These are phyloP conservation scores for Oenanthe sinensis DNA, from an alignment of 129 eudicot species.

Conservation along the genomic window DNA sequence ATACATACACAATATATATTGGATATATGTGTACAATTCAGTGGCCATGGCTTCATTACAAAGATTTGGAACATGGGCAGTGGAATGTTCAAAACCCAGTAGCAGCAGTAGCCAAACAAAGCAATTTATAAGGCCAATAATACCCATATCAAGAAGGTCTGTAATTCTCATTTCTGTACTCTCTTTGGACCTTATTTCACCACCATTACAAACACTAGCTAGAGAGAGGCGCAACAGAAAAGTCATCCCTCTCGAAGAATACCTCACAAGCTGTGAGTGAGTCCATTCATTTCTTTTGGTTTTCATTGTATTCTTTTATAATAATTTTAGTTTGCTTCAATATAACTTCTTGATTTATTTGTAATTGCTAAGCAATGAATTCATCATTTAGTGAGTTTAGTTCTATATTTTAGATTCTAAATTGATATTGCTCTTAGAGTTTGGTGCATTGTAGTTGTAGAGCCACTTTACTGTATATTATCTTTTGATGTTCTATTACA, in stretches of 20 bases:
- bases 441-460: not conserved
- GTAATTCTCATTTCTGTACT: conserved; percentile 42
- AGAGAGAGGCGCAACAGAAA: conserved; percentile 79
- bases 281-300: conserved; percentile 15
- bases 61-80: conserved; percentile 18
- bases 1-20: not conserved
- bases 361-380: not conserved
- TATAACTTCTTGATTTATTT: not conserved
- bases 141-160: conserved; percentile 70
- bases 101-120: conserved; percentile 14
- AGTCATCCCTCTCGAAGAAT: conserved; percentile 78
- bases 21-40: not conserved
- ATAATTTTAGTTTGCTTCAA: not conserved
- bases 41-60: conserved; percentile 43
- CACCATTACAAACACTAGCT: conserved; percentile 49
- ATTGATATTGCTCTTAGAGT: not conserved
- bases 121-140: conserved; percentile 17
- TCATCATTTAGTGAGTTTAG: not conserved
- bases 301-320: not conserved
- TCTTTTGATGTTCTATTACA: not conserved
- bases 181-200: conserved; percentile 40
- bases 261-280: conserved; percentile 59
- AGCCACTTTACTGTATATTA: not conserved
- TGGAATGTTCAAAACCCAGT: conserved; percentile 21
- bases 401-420: not conserved